Evolutionary conservation across 2,329 filamentous ascomycete species (phyloP), one percentile per base, ranked within the genome.

Genomic region (Coniella vitis): DNA sequence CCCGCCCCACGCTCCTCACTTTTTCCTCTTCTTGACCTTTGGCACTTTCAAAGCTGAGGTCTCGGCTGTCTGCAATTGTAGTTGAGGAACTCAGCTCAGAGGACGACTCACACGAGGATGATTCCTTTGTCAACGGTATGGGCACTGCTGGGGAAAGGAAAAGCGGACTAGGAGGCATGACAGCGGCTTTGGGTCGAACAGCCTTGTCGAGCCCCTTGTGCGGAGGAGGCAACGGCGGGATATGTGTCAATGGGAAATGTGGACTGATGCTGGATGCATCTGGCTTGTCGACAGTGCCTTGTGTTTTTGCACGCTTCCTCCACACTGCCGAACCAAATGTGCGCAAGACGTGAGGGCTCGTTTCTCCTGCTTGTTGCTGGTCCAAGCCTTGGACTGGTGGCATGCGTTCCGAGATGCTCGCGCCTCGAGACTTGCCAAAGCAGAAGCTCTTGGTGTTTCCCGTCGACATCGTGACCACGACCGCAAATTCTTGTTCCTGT

Each of bases 391-490:
- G 9, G 53, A 45, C 37, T 53, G 55, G 20, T 58, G 49, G 29
- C 5, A 10, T 10, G 10, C 59, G 53, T 42, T 60, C 58, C 8
- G 62, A 62, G 21, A 57, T 55, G 39, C 61, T 63, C 37, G 58
- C 62, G 46, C 61, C 62, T 47, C 63, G 59, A 35, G 65, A 47
- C 45, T 58, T 63, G 45, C 62, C 62, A 47, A 67, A 66, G 51
- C 65, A 60, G 31, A 64, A 65, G 47, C 63, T 58, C 52, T 59
- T 61, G 34, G 54, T 55, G 46, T 56, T 52, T 45, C 55, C 40
- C 22, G 48, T 35, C 38, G 51, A 47, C 51, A 51, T 53, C 32
- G 36, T 45, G 36, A 45, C 19, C 36, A 22, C 21, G 31, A 34
- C 42, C 38, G 14, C 46, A 20, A 25, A 37, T 14, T 16, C 17